A percentile compares a stretch with the other conserved stretches of the same genome.
phyloP scores from a whole-genome alignment of 495 filamentous ascomycete species.

The Penicillium manginii region DNA sequence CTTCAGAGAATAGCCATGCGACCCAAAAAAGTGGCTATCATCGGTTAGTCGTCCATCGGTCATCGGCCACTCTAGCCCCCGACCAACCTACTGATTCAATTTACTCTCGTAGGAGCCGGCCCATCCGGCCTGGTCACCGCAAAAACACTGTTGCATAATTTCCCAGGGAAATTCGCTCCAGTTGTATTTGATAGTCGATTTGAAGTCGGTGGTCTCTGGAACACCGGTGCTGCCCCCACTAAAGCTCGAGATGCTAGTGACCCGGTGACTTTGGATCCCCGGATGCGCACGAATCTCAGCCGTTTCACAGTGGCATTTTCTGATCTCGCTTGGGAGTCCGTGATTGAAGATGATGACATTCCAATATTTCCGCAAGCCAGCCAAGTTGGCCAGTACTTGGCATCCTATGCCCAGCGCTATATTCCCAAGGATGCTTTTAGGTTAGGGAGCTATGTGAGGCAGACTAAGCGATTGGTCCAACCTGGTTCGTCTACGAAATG shows the following conservation, averaged over 20 bases:
- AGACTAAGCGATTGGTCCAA: slow-evolving; percentile 39
- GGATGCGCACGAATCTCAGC: slow-evolving; percentile 80
- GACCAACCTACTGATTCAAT: slow-evolving; percentile 5
- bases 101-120: slow-evolving; percentile 62
- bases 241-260: slow-evolving; percentile 37
- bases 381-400: slow-evolving; percentile 75
- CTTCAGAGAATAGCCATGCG: slow-evolving; percentile 15
- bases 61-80: not conserved
- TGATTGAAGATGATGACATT: slow-evolving; percentile 36
- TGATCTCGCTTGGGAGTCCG: slow-evolving; percentile 70
- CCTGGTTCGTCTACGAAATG: slow-evolving; percentile 41
- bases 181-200: slow-evolving; percentile 69
- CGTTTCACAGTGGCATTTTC: slow-evolving; percentile 79
- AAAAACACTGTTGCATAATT: slow-evolving; percentile 72
- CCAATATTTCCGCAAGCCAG: slow-evolving; percentile 74
- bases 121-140: slow-evolving; percentile 82
- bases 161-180: slow-evolving; percentile 62
- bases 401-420: slow-evolving; percentile 63
- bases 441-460: slow-evolving; percentile 57
- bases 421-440: slow-evolving; percentile 51
- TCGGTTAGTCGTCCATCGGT: slow-evolving; percentile 51
- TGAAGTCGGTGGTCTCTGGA: slow-evolving; percentile 78
- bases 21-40: slow-evolving; percentile 67
- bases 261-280: slow-evolving; percentile 57
- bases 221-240: slow-evolving; percentile 2